phyloP scores from a whole-genome alignment of 306 rosid genomes.

The cucumber (Cucumis sativus) region DNA sequence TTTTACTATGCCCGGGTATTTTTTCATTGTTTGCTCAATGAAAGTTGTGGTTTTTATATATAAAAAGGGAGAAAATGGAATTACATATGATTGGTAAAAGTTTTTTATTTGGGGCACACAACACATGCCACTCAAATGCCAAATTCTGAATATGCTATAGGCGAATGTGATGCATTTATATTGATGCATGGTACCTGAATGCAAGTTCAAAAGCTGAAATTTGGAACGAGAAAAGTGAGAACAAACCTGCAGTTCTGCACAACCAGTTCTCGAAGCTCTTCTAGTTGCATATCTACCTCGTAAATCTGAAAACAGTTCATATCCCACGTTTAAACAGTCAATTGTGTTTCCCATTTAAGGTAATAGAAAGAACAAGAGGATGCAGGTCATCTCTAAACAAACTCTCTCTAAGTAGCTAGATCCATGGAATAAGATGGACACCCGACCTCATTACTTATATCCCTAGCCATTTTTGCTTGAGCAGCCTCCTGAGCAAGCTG shows the following conservation, averaged over 20 bases:
- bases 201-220: background rate
- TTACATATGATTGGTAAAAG: background rate
- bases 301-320: constrained; percentile 49
- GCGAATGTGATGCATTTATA: background rate
- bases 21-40: no score
- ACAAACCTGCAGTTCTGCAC: constrained; percentile 74
- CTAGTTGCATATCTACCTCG: constrained; percentile 58
- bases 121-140: background rate
- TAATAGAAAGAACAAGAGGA: background rate
- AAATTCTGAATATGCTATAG: background rate
- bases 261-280: constrained; percentile 68
- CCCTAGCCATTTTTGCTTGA: constrained; percentile 70
- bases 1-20: no score
- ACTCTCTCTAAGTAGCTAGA: background rate
- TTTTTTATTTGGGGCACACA: background rate
- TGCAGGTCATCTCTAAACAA: background rate
- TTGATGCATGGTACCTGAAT: background rate
- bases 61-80: background rate
- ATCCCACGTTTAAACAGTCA: background rate
- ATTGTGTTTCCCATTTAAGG: background rate
- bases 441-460: constrained; percentile 60
- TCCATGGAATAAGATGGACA: constrained; percentile 1
- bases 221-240: constrained; percentile 2
- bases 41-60: no score
- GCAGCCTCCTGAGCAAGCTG: constrained; percentile 80